Evolutionary conservation across 2,329 filamentous ascomycete genomes (phyloP).

Genomic region (Boeremia lycopersici): DNA sequence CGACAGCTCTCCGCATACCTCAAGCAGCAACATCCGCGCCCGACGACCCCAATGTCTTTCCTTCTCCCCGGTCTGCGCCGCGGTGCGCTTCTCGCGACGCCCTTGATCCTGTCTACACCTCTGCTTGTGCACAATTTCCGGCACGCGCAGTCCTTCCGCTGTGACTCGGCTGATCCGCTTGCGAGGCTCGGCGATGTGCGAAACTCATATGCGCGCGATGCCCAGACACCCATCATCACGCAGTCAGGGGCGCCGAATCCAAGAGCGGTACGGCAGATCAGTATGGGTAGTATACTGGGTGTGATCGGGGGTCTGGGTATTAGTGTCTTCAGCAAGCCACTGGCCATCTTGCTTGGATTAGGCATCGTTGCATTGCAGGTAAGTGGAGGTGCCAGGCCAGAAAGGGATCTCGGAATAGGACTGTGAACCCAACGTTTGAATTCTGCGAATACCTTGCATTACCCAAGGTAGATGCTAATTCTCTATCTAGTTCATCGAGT

Average conservation of each 20-base stretch:
- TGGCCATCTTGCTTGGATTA: slow-evolving; percentile 71
- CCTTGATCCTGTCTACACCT: slow-evolving; percentile 42
- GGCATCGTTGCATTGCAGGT: slow-evolving; percentile 69
- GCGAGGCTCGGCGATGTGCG: slow-evolving; percentile 48
- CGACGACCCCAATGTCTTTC: slow-evolving; percentile 44
- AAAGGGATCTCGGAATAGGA: neutral
- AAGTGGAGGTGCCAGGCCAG: slow-evolving; percentile 27
- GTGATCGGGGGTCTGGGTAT: slow-evolving; percentile 64
- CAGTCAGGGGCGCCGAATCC: slow-evolving; percentile 50
- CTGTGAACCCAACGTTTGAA: neutral
- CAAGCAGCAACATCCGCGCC: slow-evolving; percentile 15
- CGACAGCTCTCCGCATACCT: slow-evolving; percentile 27
- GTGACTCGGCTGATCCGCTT: slow-evolving; percentile 43
- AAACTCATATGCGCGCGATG: slow-evolving; percentile 46
- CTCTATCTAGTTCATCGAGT: slow-evolving; percentile 53
- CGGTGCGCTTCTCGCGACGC: slow-evolving; percentile 45
- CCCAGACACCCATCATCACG: slow-evolving; percentile 47
- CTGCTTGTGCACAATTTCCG: slow-evolving; percentile 37
- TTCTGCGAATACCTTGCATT: neutral
- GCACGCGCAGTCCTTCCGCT: slow-evolving; percentile 40
- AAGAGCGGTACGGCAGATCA: slow-evolving; percentile 52
- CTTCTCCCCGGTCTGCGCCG: slow-evolving; percentile 49
- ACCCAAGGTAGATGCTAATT: slow-evolving; percentile 21
- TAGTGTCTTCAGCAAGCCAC: slow-evolving; percentile 71
- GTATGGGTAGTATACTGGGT: slow-evolving; percentile 54